These are phyloP conservation scores for Emmonsia crescens DNA, from an alignment of 2,329 filamentous ascomycete species.

Conservation along the genomic window DNA sequence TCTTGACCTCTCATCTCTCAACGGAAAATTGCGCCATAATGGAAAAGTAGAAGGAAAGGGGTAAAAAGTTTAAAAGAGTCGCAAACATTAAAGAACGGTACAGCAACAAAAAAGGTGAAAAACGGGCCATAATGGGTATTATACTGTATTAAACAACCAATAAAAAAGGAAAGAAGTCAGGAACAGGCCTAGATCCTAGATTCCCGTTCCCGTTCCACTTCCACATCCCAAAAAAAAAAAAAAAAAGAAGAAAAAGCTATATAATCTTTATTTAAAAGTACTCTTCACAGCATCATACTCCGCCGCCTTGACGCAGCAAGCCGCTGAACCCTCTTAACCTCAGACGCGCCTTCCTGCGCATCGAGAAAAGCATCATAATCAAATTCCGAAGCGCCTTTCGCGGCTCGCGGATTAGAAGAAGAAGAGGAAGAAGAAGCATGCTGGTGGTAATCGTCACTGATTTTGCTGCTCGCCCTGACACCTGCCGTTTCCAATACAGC, in stretches of 20 bases:
- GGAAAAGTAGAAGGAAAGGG: background rate
- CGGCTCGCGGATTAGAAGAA: background rate
- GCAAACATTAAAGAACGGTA: background rate
- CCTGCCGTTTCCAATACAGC: background rate
- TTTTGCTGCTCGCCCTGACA: background rate
- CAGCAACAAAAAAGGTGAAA: background rate
- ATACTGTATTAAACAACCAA: background rate
- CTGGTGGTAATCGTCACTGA: background rate
- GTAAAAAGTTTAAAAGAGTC: background rate
- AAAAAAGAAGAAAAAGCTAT: background rate
- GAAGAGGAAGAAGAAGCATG: background rate
- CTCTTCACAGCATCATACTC: conserved; percentile 26
- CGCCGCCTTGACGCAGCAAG: conserved; percentile 23
- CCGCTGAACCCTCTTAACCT: conserved; percentile 15
- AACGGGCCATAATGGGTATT: background rate
- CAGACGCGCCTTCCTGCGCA: background rate
- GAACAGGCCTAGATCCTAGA: background rate
- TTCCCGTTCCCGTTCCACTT: background rate
- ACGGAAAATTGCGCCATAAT: background rate
- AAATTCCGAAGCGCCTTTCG: background rate
- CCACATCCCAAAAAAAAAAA: background rate
- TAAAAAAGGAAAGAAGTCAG: background rate
- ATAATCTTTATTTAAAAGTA: background rate
- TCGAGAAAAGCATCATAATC: background rate
- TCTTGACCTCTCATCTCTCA: background rate